Conservation (phyloP, 371 early-diverging fungal species). For the Mortierella sp. region DNA sequence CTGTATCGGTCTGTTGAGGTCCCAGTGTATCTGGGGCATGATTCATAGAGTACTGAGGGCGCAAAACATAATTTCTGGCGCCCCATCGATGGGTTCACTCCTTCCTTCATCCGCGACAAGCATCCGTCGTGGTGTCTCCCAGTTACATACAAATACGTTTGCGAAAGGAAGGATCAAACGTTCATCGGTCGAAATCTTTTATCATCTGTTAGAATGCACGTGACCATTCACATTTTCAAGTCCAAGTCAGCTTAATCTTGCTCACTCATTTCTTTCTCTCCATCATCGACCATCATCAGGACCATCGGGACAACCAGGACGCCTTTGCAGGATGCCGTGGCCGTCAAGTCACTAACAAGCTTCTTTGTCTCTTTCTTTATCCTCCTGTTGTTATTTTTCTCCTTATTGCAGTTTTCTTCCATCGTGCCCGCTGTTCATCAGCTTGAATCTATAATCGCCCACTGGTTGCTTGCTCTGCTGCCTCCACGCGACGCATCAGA, state of each 20-base stretch:
- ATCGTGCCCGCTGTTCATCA: not conserved
- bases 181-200: not conserved
- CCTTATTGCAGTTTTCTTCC: not conserved
- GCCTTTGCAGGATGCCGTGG: not conserved
- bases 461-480: not conserved
- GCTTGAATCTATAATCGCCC: not conserved
- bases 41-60: not conserved
- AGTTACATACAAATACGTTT: constrained; percentile 12
- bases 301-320: not conserved
- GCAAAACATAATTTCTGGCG: not conserved
- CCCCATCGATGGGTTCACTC: constrained; percentile 1
- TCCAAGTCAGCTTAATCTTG: not conserved
- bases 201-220: not conserved
- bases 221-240: not conserved
- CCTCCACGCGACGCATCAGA: not conserved
- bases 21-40: not conserved
- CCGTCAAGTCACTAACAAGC: not conserved
- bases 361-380: not conserved
- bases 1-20: not conserved
- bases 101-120: not conserved
- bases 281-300: not conserved
- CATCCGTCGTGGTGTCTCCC: not conserved
- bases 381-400: not conserved
- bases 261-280: not conserved
- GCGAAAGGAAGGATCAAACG: constrained; percentile 13